Conservation (phyloP, 306 rosid genomes). For the Malus fusca region DNA sequence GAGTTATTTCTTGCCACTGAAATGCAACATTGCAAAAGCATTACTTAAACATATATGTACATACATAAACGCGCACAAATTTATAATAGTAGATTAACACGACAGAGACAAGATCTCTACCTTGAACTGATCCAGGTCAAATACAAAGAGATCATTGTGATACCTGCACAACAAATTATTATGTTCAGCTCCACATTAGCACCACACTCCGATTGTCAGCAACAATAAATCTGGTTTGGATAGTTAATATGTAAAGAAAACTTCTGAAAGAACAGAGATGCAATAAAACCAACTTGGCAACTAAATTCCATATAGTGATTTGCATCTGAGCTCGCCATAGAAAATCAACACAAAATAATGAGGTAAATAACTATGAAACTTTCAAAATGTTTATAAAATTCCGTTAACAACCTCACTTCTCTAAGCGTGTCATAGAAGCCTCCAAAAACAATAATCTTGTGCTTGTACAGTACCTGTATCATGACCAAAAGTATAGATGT, state of each 20-base stretch:
- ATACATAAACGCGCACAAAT: not conserved
- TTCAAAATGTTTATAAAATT: constrained; percentile 14
- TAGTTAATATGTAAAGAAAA: not conserved
- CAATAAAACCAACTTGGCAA: not conserved
- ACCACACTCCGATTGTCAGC: not conserved
- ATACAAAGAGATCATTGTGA: constrained; percentile 77
- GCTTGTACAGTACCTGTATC: constrained; percentile 91
- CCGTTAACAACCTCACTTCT: constrained; percentile 90
- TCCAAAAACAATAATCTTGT: constrained; percentile 92
- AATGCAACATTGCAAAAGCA: constrained; percentile 23
- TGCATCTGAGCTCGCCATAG: not conserved
- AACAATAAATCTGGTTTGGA: not conserved
- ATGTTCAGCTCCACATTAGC: not conserved
- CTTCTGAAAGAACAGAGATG: not conserved
- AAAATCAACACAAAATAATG: not conserved
- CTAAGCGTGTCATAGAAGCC: constrained; percentile 97
- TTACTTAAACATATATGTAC: not conserved
- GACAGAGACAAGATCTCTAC: constrained; percentile 30
- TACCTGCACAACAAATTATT: constrained; percentile 53
- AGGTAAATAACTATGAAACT: constrained; percentile 9
- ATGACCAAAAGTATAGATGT: constrained; percentile 12
- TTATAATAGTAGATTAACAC: constrained; percentile 1
- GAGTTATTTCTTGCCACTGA: constrained; percentile 97
- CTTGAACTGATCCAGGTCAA: constrained; percentile 94
- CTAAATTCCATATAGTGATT: not conserved